Percentiles rank a stretch among this genome's conserved stretches.
Evolutionary conservation across 1,139 yeast genomes (phyloP).

Genomic region (Suhomyces atakaporum): DNA sequence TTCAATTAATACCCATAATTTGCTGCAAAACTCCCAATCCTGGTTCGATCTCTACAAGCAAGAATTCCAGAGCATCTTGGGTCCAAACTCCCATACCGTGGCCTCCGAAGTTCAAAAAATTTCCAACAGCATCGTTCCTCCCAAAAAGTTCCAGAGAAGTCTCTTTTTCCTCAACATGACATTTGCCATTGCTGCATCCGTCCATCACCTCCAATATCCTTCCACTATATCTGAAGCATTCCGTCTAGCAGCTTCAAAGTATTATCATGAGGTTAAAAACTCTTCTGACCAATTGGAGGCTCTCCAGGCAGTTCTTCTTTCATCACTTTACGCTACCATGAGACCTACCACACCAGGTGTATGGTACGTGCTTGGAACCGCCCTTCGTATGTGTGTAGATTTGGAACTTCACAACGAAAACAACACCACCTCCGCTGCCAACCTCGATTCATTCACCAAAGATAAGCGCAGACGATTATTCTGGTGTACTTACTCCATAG

Average conservation of each 20-base stretch:
- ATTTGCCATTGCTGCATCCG: constrained; percentile 80
- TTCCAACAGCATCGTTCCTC: constrained; percentile 46
- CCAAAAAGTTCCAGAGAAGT: constrained; percentile 41
- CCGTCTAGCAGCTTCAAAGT: constrained; percentile 63
- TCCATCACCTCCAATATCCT: constrained; percentile 70
- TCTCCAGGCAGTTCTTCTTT: constrained; percentile 67
- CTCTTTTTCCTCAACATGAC: constrained; percentile 70
- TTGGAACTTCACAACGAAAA: constrained; percentile 65
- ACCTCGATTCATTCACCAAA: constrained; percentile 53
- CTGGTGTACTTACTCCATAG: constrained; percentile 88
- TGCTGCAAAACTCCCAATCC: too few relatives aligned
- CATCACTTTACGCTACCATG: constrained; percentile 72
- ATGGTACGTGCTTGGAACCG: constrained; percentile 89
- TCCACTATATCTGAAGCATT: constrained; percentile 71
- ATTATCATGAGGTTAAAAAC: constrained; percentile 57
- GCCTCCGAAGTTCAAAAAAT: constrained; percentile 24
- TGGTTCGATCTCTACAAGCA: constrained; percentile 47
- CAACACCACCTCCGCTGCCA: constrained; percentile 18
- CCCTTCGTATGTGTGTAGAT: constrained; percentile 77
- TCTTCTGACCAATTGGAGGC: constrained; percentile 67
- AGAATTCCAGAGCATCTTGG: constrained; percentile 27
- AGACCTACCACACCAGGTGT: constrained; percentile 83
- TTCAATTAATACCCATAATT: constrained; percentile 47
- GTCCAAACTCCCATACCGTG: too few relatives aligned
- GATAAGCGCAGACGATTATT: constrained; percentile 79